Conservation (phyloP, 176 grass and related monocot genomes). For the Thinopyrum elongatum region DNA sequence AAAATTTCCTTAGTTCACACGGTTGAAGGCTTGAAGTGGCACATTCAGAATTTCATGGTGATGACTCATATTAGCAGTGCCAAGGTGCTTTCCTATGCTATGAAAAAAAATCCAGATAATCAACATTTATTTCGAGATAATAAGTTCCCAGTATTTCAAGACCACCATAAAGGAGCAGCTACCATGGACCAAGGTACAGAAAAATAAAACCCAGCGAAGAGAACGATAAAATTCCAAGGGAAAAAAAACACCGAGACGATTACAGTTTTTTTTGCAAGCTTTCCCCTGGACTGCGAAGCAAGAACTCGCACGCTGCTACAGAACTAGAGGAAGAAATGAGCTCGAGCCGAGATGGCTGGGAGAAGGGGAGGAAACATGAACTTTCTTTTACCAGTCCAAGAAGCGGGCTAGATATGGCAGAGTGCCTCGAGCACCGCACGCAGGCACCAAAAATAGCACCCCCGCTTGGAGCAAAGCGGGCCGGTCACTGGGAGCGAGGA, state of each 20-base stretch:
- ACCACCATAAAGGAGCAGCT: neutral
- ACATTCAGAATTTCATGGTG: neutral
- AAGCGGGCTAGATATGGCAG: neutral
- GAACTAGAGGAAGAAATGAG: neutral
- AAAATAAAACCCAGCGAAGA: neutral
- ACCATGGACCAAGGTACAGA: neutral
- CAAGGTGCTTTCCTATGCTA: neutral
- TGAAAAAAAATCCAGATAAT: neutral
- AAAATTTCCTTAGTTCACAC: neutral
- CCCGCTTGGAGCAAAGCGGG: constrained; percentile 22
- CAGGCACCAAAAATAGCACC: constrained; percentile 32
- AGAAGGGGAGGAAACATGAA: neutral
- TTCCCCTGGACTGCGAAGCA: neutral
- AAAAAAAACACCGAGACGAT: neutral
- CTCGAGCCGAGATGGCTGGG: neutral
- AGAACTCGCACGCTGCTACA: neutral
- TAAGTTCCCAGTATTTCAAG: neutral
- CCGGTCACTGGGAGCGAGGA: constrained; percentile 10
- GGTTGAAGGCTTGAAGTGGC: neutral
- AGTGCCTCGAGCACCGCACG: neutral
- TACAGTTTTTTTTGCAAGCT: neutral
- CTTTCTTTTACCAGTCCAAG: constrained; percentile 4
- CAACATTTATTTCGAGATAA: neutral
- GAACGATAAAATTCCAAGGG: neutral
- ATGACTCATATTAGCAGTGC: neutral